Conservation (phyloP, 768 basidiomycete genomes). For the Strobilomyces echinocephalus region DNA sequence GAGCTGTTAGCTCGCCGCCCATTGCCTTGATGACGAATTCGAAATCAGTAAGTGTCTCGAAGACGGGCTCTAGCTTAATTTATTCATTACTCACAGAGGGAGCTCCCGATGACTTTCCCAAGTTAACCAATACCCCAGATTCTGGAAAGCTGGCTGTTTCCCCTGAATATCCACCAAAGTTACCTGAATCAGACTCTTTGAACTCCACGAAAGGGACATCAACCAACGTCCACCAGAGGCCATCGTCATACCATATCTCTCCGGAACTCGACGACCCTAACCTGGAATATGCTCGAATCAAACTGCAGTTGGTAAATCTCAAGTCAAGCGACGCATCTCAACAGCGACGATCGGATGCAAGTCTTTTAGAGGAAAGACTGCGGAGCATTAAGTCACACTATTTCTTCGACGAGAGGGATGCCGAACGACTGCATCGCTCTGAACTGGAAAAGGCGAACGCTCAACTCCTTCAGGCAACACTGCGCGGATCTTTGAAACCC, state of each 20-base stretch:
- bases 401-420: conserved; percentile 67
- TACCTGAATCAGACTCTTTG: conserved; percentile 22
- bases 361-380: conserved; percentile 43
- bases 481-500: conserved; percentile 29
- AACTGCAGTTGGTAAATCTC: conserved; percentile 49
- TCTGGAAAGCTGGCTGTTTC: not conserved
- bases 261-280: conserved; percentile 53
- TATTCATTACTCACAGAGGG: conserved; percentile 8
- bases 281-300: conserved; percentile 56
- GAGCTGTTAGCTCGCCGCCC: conserved; percentile 51
- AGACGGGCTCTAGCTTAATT: conserved; percentile 1
- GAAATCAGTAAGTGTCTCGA: conserved; percentile 27
- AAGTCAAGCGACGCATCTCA: conserved; percentile 31
- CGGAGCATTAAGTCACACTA: conserved; percentile 51
- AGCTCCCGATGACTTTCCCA: conserved; percentile 10
- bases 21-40: conserved; percentile 60
- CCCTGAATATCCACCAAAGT: not conserved
- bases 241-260: conserved; percentile 29
- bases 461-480: conserved; percentile 38
- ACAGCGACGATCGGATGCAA: conserved; percentile 26
- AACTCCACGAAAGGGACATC: conserved; percentile 1
- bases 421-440: conserved; percentile 49
- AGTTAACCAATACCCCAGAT: conserved; percentile 1
- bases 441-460: conserved; percentile 50
- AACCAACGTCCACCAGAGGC: conserved; percentile 4